Base-by-base conservation (phyloP, 345 rosid species). In the Melastoma malabathricum region DNA sequence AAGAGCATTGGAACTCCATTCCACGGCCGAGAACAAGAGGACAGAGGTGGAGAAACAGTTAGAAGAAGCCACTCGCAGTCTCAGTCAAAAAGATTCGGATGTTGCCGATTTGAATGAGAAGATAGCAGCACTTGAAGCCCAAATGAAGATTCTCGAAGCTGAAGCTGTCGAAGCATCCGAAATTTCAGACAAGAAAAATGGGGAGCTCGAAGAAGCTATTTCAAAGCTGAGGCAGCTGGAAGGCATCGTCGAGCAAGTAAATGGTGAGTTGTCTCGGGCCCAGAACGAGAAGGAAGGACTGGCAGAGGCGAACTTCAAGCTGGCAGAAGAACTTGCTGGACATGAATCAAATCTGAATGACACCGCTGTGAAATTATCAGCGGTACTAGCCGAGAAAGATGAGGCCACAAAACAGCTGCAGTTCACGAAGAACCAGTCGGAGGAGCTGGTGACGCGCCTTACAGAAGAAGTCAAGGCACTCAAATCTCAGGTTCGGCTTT, bases 221-320 rank as follows among this genome's bases (percentile, higher is more conserved):
- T 60, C 34, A 43, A 81, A 78, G 58, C 13, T 81, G 49, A 81
- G 78, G 66, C 73, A 75, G 46, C 65, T 81, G 52, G 95, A 88
- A 72, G 63, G 64, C 58, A 46, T 68, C 46, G 61, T 78, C 47
- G 82, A 85, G 74, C 92, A 83, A 68, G 72, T 81, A 44, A 67
- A 70, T 46, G 64, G 59, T 49, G 83, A 72, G 67, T 81, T 83
- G 22, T 66, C 63, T 18, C 74, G 67, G 58, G 82, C 75, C 39
- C 86, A 85, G 57, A 83, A 72, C 62, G 94, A 81, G 65, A 83
- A 73, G 38, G 85, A 70, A 52, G 94, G 68, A 23, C 66, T 93
- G 56, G 92, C 96, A 1, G 87, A 72, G 72, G 75, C 78, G 55
- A 93, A 93, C 72, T 58, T 88, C 69, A 81, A 71, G 69, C 77